A percentile compares a stretch with the other conserved stretches of the same genome.
Conservation (phyloP, 768 basidiomycete species). For the Mycena sanguinolenta region DNA sequence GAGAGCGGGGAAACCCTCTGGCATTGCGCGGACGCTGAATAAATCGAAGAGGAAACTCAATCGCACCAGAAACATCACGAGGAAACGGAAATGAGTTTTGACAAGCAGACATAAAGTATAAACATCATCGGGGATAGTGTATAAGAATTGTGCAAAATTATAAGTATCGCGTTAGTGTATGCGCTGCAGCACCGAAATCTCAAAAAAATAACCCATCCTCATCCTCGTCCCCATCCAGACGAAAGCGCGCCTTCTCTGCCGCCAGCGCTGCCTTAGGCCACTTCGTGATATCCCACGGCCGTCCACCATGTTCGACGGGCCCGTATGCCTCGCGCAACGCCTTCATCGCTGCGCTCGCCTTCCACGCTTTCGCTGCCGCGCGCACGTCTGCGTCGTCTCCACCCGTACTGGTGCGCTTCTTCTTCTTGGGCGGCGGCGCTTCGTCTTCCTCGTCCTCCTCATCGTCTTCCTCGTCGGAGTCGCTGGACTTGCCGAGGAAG, state of each 20-base stretch:
- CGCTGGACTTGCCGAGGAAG: conserved; percentile 21
- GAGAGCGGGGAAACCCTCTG: too few species aligned
- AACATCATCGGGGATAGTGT: too few species aligned
- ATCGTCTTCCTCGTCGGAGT: conserved; percentile 16
- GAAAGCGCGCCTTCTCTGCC: background rate
- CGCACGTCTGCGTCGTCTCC: conserved; percentile 25
- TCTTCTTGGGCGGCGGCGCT: conserved; percentile 6
- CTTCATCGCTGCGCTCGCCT: conserved; percentile 31
- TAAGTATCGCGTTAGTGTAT: too few species aligned
- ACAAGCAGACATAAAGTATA: too few species aligned
- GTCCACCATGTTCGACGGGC: conserved; percentile 26
- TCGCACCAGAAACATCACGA: too few species aligned
- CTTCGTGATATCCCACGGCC: conserved; percentile 33
- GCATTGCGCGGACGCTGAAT: too few species aligned
- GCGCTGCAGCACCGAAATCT: too few species aligned
- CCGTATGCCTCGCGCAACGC: conserved; percentile 23
- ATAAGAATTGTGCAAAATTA: too few species aligned
- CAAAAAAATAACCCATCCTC: conserved; percentile 1
- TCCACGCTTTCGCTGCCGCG: conserved; percentile 25
- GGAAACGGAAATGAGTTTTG: too few species aligned
- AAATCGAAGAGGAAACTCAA: too few species aligned
- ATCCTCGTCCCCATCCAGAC: too few species aligned
- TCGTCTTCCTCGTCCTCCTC: conserved; percentile 25
- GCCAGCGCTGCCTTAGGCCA: background rate
- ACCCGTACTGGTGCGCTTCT: background rate